phyloP scores from a whole-genome alignment of 2,329 filamentous ascomycete species.

The Gaeumannomyces sp. region DNA sequence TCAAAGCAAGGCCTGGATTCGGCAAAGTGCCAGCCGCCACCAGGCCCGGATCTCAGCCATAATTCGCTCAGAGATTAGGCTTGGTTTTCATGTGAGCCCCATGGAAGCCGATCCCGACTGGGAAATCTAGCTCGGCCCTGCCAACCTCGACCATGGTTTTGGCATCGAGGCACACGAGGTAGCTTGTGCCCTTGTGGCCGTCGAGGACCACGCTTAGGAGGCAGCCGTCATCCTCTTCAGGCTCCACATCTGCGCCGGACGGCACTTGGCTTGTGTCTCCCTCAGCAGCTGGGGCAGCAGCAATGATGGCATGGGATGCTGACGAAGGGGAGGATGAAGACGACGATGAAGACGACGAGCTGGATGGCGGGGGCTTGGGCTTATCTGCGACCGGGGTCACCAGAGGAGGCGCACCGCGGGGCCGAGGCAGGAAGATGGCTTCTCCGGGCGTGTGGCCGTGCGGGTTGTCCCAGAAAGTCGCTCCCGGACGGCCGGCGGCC shows the following conservation, averaged over 20 bases:
- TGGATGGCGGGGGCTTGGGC: neutral
- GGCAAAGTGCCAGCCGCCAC: too few species aligned
- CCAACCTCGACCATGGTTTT: conserved; percentile 57
- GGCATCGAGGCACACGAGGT: conserved; percentile 60
- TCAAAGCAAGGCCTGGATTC: too few species aligned
- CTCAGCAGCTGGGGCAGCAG: conserved; percentile 19
- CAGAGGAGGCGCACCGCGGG: conserved; percentile 16
- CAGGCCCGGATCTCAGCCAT: too few species aligned
- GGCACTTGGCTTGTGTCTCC: neutral
- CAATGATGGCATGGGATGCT: conserved; percentile 17
- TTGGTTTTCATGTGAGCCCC: conserved; percentile 38
- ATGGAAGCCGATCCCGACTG: conserved; percentile 60
- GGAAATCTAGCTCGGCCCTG: conserved; percentile 54
- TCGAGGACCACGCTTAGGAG: conserved; percentile 61
- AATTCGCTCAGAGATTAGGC: neutral
- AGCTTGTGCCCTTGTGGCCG: conserved; percentile 50
- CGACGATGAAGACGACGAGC: neutral
- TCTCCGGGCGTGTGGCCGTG: conserved; percentile 62
- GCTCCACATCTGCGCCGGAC: conserved; percentile 13
- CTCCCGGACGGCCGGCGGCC: too few species aligned
- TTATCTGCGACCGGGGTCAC: neutral
- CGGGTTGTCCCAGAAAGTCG: conserved; percentile 21
- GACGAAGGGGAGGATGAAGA: neutral
- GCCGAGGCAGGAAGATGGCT: conserved; percentile 57
- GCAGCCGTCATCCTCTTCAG: conserved; percentile 57